These are phyloP conservation scores for Cicer arietinum DNA, from an alignment of 306 rosid genomes.

Conservation along the genomic window DNA sequence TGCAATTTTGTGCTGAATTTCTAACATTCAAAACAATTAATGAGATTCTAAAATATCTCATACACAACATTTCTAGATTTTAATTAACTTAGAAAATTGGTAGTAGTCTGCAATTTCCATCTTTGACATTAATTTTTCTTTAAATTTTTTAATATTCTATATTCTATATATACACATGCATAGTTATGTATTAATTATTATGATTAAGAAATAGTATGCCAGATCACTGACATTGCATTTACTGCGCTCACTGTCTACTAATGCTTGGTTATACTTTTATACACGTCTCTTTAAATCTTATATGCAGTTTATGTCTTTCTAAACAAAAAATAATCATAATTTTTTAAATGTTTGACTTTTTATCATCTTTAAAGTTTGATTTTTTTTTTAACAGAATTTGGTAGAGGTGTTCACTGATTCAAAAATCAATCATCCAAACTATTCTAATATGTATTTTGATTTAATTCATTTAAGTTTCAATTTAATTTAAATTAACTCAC, in stretches of 20 bases:
- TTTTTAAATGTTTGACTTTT: too few species aligned
- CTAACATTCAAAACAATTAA: slow-evolving; percentile 14
- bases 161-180: background rate
- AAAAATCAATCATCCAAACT: too few species aligned
- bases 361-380: too few species aligned
- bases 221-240: slow-evolving; percentile 48
- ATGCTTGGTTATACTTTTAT: background rate
- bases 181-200: slow-evolving; percentile 16
- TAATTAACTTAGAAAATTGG: background rate
- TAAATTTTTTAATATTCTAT: background rate
- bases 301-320: too few species aligned
- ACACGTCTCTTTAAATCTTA: too few species aligned
- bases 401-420: too few species aligned
- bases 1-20: slow-evolving; percentile 47
- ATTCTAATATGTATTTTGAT: too few species aligned
- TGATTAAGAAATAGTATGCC: slow-evolving; percentile 30
- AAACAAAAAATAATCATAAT: too few species aligned
- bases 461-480: too few species aligned
- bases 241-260: slow-evolving; percentile 7
- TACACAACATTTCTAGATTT: background rate
- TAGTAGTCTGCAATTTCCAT: background rate
- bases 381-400: too few species aligned
- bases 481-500: too few species aligned
- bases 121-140: background rate
- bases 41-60: background rate